These are phyloP conservation scores for Nicotiana paniculata DNA, from an alignment of 257 asterid genomes.

Conservation along the genomic window DNA sequence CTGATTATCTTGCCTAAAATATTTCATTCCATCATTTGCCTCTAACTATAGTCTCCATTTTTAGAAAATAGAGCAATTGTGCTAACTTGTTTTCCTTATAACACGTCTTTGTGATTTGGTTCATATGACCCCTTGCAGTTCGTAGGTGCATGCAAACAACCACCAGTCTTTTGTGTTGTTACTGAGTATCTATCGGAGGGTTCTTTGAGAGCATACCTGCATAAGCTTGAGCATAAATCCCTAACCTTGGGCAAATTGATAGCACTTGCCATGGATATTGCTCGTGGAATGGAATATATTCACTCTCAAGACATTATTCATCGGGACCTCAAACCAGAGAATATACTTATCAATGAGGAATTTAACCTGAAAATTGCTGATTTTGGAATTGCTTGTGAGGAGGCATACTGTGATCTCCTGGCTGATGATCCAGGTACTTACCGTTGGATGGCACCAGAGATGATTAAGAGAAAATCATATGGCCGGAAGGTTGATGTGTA, in stretches of 20 bases:
- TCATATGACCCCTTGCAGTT: conserved; percentile 39
- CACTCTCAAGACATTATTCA: conserved; percentile 64
- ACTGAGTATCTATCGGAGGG: conserved; percentile 66
- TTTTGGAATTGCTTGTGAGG: conserved; percentile 73
- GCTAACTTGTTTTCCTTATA: not conserved
- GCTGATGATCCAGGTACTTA: conserved; percentile 75
- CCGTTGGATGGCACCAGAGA: conserved; percentile 94
- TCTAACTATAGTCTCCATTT: not conserved
- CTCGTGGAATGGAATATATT: conserved; percentile 60
- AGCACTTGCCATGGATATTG: conserved; percentile 56
- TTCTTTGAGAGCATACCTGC: conserved; percentile 57
- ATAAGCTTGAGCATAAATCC: conserved; percentile 44
- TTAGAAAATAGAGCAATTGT: not conserved
- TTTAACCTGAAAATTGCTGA: conserved; percentile 61
- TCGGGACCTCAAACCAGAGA: conserved; percentile 70
- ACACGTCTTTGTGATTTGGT: conserved; percentile 3
- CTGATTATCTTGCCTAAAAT: not conserved
- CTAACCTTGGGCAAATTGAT: conserved; percentile 43
- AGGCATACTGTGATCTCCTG: conserved; percentile 52
- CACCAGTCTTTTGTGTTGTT: conserved; percentile 53
- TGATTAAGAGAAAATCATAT: conserved; percentile 53
- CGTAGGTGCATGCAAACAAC: conserved; percentile 48
- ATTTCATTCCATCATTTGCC: not conserved
- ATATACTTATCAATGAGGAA: conserved; percentile 49
- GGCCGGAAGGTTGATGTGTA: conserved; percentile 62